Evolutionary conservation across 2,329 filamentous ascomycete genomes (phyloP), one percentile per base, ranked within the genome.

Genomic region (Epichloe gansuensis): DNA sequence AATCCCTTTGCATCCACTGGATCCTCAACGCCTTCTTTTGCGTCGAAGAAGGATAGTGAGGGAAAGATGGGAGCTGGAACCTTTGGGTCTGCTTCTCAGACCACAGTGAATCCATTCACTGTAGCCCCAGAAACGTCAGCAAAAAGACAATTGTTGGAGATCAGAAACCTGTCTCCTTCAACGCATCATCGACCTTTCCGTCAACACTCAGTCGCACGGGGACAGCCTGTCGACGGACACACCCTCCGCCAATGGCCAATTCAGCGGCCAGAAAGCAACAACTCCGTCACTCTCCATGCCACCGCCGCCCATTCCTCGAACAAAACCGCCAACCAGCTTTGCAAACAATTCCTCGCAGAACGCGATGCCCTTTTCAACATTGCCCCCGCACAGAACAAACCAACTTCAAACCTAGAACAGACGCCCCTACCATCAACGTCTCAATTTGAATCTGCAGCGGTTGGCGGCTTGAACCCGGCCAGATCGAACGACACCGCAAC

Each of bases 41-140:
- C 31, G 23, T 5, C 44, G 11, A 48, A 50, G 47, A 48, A 37
- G 7, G 35, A 39, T 45, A 39, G 11, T 12, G 17, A 44, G 17
- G 21, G 15, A 12, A 47, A 9, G 6, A 28, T 9, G 11, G 21
- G 17, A n/a, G 12, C 43, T 25, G 35, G 39, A 4, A 2, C 17
- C 9, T 28, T 42, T 48, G 47, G 38, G 28, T 37, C 31, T 23
- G 41, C 4, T 15, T n/a, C 39, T 6, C 46, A 28, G 38, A 21
- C 38, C 3, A 8, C 39, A 31, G 7, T 56, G 43, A 62, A 56
- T 39, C 57, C 62, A 12, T 65, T 67, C 17, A 45, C 60, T n/a
- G 47, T 56, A 31, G 43, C 39, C 1, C 41, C 56, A 17, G 41
- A 54, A 13, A 49, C 58, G 28, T 51, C 52, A 38, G 23, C 39